Evolutionary conservation across 169 alveolate species (phyloP).

Genomic region (Pseudocohnilembus persalinus): DNA sequence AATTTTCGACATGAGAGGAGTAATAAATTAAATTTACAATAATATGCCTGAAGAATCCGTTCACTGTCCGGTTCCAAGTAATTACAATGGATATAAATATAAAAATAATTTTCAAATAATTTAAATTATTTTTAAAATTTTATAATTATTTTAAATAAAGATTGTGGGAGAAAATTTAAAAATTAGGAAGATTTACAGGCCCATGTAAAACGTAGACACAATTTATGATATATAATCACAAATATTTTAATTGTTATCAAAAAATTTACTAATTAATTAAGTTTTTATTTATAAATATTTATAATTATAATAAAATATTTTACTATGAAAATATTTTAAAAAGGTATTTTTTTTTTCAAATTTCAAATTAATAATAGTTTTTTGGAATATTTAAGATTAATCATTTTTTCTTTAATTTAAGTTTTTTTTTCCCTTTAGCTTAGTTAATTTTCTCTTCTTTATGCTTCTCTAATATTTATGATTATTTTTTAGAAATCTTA

Average conservation of each 20-base stretch:
- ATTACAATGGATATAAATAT: too few species aligned
- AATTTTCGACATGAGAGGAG: constrained; percentile 20
- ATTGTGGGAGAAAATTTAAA: constrained; percentile 45
- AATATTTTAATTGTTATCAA: too few species aligned
- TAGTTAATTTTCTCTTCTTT: not conserved
- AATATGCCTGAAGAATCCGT: constrained; percentile 37
- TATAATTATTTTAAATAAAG: not conserved
- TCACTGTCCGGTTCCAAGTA: constrained; percentile 32
- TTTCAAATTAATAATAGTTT: too few species aligned
- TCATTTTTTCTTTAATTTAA: not conserved
- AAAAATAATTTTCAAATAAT: not conserved
- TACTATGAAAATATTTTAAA: too few species aligned
- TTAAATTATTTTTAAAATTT: too few species aligned
- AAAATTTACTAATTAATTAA: too few species aligned
- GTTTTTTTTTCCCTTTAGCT: not conserved
- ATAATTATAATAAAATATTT: too few species aligned
- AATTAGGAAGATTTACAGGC: constrained; percentile 13
- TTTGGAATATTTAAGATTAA: not conserved
- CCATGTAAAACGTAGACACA: constrained; percentile 42
- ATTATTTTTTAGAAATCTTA: not conserved
- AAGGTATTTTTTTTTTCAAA: too few species aligned
- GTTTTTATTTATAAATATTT: too few species aligned
- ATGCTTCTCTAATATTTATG: not conserved
- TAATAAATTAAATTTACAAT: constrained; percentile 37
- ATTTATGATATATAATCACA: constrained; percentile 31